A percentile compares a stretch with the other conserved stretches of the same genome.
phyloP scores from a whole-genome alignment of 1,284 basidiomycete species.

The Calocybe gambosa region DNA sequence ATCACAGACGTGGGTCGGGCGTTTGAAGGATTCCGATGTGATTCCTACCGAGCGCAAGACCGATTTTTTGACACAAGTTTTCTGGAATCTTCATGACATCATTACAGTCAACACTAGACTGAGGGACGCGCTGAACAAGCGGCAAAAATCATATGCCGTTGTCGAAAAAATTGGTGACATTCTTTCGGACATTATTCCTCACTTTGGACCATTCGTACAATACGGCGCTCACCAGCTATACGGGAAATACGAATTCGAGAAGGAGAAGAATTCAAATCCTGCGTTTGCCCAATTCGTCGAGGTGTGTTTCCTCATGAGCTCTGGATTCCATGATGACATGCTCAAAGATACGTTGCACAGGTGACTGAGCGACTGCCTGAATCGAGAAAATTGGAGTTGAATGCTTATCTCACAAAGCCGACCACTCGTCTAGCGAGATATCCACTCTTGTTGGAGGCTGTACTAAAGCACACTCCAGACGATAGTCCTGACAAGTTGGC shows the following conservation, averaged over 20 bases:
- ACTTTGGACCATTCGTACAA: conserved; percentile 89
- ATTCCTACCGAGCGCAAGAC: conserved; percentile 75
- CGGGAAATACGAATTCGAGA: conserved; percentile 99
- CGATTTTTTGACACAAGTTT: conserved; percentile 91
- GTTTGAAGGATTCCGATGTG: conserved; percentile 71
- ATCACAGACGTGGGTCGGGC: conserved; percentile 85
- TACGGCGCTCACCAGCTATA: conserved; percentile 98
- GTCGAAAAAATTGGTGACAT: conserved; percentile 93
- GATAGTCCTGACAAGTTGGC: conserved; percentile 84
- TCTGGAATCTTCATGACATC: conserved; percentile 98
- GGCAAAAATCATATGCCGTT: conserved; percentile 92
- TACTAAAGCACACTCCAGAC: conserved; percentile 89
- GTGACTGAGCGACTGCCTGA: conserved; percentile 89
- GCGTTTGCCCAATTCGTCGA: conserved; percentile 97
- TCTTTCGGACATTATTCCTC: conserved; percentile 81
- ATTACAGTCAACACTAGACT: conserved; percentile 87
- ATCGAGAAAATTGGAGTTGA: conserved; percentile 94
- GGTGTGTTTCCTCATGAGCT: conserved; percentile 37
- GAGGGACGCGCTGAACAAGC: conserved; percentile 89
- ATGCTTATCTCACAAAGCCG: conserved; percentile 97
- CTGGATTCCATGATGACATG: not conserved
- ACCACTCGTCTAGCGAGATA: conserved; percentile 96
- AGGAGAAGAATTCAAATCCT: conserved; percentile 91
- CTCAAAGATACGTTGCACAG: conserved; percentile 31
- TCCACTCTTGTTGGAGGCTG: conserved; percentile 89